Evolutionary conservation across 306 rosid genomes (phyloP).

Genomic region (Gastrolobium bilobum): DNA sequence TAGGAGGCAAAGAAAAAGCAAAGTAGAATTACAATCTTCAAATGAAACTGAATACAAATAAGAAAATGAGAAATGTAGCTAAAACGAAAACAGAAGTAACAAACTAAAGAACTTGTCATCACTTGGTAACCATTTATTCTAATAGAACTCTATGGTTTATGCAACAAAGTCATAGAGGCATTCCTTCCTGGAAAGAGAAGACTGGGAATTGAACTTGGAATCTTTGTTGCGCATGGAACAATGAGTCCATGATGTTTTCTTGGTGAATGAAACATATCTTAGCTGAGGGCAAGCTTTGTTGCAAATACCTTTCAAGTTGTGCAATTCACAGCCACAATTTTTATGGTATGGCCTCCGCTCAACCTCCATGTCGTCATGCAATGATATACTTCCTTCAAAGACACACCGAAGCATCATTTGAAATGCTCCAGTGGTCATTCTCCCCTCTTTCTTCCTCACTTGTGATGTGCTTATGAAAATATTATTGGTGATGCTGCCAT

Average conservation of each 20-base stretch:
- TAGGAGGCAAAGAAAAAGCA: not conserved
- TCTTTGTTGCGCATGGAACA: conserved; percentile 29
- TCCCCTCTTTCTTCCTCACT: conserved; percentile 21
- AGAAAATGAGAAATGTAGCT: conserved; percentile 21
- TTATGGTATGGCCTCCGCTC: conserved; percentile 85
- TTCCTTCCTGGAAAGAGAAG: conserved; percentile 36
- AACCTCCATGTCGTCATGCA: conserved; percentile 60
- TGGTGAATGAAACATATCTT: conserved; percentile 53
- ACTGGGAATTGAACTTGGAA: conserved; percentile 42
- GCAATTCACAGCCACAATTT: conserved; percentile 81
- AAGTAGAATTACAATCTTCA: not conserved
- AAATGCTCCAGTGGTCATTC: conserved; percentile 56
- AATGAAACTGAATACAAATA: not conserved
- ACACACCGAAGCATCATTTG: conserved; percentile 58
- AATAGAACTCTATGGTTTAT: not conserved
- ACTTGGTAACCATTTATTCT: conserved; percentile 7
- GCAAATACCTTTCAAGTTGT: conserved; percentile 50
- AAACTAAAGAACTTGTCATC: conserved; percentile 6
- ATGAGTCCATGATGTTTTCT: conserved; percentile 51
- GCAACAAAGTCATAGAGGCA: not conserved
- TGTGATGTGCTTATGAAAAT: not conserved
- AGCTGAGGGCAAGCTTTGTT: conserved; percentile 41
- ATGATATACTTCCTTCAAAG: conserved; percentile 67
- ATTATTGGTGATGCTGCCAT: conserved; percentile 1
- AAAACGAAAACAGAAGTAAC: conserved; percentile 11